Percentiles rank a stretch among this genome's conserved stretches.
These are phyloP conservation scores for Schizochytrium sp. DNA, from an alignment of 108 stramenopile species.

Conservation along the genomic window DNA sequence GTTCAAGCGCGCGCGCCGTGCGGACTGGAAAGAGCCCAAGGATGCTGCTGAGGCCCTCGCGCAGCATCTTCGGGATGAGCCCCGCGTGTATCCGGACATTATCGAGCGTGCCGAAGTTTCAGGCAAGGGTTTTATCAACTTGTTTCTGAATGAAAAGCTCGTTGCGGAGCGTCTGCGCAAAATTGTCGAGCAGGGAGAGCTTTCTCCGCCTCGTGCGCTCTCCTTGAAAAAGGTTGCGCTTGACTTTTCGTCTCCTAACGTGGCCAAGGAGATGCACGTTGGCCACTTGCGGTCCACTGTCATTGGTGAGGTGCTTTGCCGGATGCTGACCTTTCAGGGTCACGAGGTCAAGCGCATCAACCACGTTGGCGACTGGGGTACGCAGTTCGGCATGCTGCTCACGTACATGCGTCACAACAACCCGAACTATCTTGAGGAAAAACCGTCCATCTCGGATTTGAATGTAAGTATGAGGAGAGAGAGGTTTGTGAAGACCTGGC, in stretches of 20 bases:
- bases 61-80: slow-evolving; percentile 51
- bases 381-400: slow-evolving; percentile 98
- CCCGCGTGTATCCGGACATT: slow-evolving; percentile 52
- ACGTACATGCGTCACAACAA: slow-evolving; percentile 90
- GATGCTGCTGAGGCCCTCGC: slow-evolving; percentile 67
- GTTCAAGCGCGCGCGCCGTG: slow-evolving; percentile 70
- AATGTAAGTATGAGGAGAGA: slow-evolving; percentile 35
- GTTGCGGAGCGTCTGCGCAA: slow-evolving; percentile 47
- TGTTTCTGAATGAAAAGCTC: slow-evolving; percentile 64
- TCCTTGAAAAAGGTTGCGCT: slow-evolving; percentile 60
- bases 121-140: slow-evolving; percentile 81
- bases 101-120: slow-evolving; percentile 51
- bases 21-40: slow-evolving; percentile 39
- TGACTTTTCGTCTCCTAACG: slow-evolving; percentile 97
- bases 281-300: slow-evolving; percentile 96
- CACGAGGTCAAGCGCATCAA: slow-evolving; percentile 79
- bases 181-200: slow-evolving; percentile 35
- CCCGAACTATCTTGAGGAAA: slow-evolving; percentile 66
- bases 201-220: slow-evolving; percentile 35
- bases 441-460: slow-evolving; percentile 83
- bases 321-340: slow-evolving; percentile 83
- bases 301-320: slow-evolving; percentile 91
- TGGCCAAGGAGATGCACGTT: slow-evolving; percentile 99
- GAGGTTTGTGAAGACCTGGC: too few relatives aligned
- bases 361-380: slow-evolving; percentile 99